Evolutionary conservation across 371 early-diverging fungal genomes (phyloP).

Genomic region (Mortierella sp.): DNA sequence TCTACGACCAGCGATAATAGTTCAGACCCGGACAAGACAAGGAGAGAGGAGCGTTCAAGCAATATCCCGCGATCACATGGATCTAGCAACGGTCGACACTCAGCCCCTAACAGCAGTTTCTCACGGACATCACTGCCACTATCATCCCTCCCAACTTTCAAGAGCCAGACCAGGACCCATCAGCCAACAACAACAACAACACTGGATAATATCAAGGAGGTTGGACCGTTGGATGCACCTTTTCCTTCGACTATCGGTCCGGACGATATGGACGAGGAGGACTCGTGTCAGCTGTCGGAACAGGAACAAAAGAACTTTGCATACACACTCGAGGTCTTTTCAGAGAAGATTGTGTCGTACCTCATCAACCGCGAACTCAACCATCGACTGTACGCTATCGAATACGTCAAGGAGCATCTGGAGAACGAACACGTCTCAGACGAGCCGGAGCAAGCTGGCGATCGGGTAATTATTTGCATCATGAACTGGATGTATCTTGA

Average conservation of each 20-base stretch:
- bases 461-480: conserved; percentile 19
- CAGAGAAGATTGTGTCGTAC: conserved; percentile 27
- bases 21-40: conserved; percentile 41
- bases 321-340: conserved; percentile 45
- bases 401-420: conserved; percentile 40
- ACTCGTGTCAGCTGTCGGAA: conserved; percentile 67
- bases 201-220: conserved; percentile 7
- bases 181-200: background rate
- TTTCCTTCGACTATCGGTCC: conserved; percentile 4
- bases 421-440: conserved; percentile 43
- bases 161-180: background rate
- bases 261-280: conserved; percentile 18
- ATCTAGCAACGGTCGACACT: background rate
- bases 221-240: background rate
- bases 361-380: conserved; percentile 40
- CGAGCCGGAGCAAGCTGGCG: conserved; percentile 30
- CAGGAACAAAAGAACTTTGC: conserved; percentile 64
- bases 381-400: conserved; percentile 39
- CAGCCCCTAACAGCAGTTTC: background rate
- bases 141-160: background rate
- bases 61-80: conserved; percentile 26
- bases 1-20: conserved; percentile 48
- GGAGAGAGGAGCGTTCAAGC: conserved; percentile 10
- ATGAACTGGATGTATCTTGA: no score
- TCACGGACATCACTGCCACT: conserved; percentile 3